These are phyloP conservation scores for Oryza coarctata DNA, from an alignment of 176 grass and related monocot genomes.

Conservation along the genomic window DNA sequence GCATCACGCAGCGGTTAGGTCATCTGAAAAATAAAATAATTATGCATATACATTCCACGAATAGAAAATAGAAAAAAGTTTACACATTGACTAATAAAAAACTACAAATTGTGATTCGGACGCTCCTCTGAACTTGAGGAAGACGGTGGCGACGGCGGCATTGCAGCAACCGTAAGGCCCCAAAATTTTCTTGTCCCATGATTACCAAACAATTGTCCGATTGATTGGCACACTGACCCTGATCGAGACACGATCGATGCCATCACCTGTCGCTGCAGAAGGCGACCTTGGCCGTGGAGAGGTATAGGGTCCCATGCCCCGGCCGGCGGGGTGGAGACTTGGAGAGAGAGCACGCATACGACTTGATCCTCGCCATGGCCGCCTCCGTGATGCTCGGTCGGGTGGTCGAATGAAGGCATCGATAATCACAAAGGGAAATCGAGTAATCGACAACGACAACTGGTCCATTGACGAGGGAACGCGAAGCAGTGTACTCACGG, in stretches of 20 bases:
- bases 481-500: conserved; percentile 39
- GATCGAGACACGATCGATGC: not conserved
- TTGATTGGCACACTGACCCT: conserved; percentile 5
- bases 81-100: too few species aligned
- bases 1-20: too few species aligned
- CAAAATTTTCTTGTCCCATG: not conserved
- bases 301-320: conserved; percentile 76
- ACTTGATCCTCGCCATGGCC: conserved; percentile 81
- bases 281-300: conserved; percentile 77
- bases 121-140: too few species aligned
- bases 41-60: too few species aligned
- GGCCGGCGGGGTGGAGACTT: conserved; percentile 73
- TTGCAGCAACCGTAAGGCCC: not conserved
- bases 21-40: too few species aligned
- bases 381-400: conserved; percentile 68
- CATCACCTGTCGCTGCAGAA: conserved; percentile 41
- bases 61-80: too few species aligned
- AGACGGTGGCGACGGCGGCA: too few species aligned
- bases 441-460: not conserved
- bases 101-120: too few species aligned
- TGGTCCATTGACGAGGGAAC: not conserved
- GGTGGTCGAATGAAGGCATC: too few species aligned
- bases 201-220: not conserved
- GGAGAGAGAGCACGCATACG: conserved; percentile 82
- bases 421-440: too few species aligned